Evolutionary conservation across 805 yeast genomes (phyloP).

Genomic region (Kazachstania taianensis): DNA sequence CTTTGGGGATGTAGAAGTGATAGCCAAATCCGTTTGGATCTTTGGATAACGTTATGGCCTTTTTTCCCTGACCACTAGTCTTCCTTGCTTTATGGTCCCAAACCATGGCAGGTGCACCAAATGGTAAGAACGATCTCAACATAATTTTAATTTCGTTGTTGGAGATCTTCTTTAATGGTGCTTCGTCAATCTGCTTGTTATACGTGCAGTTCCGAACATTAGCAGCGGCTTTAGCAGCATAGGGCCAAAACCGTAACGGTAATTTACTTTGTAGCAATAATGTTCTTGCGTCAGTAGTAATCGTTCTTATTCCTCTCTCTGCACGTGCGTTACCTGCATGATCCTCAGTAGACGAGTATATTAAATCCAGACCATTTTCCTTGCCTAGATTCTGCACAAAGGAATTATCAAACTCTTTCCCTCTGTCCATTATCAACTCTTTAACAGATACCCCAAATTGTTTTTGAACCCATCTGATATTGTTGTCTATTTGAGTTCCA

Average conservation of each 20-base stretch:
- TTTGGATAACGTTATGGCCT: conserved; percentile 4
- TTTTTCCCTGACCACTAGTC: neutral
- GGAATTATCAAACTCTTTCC: conserved; percentile 5
- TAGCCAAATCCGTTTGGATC: conserved; percentile 5
- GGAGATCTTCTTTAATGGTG: neutral
- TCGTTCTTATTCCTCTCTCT: conserved; percentile 4
- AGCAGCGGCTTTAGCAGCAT: conserved; percentile 5
- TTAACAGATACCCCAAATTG: conserved; percentile 1
- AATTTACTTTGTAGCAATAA: conserved; percentile 1
- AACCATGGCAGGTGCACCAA: conserved; percentile 2
- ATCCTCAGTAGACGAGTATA: conserved; percentile 3
- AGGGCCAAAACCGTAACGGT: conserved; percentile 2
- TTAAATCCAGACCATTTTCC: neutral
- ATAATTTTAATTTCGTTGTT: neutral
- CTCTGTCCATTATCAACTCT: conserved; percentile 3
- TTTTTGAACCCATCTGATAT: conserved; percentile 1
- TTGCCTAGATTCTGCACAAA: neutral
- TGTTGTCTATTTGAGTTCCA: conserved; percentile 1
- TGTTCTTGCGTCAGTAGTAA: conserved; percentile 2
- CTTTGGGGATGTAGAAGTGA: conserved; percentile 5
- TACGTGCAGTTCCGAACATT: conserved; percentile 3
- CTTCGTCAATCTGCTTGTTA: neutral
- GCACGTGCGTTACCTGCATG: conserved; percentile 6
- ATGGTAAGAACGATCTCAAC: conserved; percentile 3
- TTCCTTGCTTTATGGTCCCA: conserved; percentile 1